phyloP scores from a whole-genome alignment of 1,139 yeast genomes.

The Nakaseomyces glabratus region DNA sequence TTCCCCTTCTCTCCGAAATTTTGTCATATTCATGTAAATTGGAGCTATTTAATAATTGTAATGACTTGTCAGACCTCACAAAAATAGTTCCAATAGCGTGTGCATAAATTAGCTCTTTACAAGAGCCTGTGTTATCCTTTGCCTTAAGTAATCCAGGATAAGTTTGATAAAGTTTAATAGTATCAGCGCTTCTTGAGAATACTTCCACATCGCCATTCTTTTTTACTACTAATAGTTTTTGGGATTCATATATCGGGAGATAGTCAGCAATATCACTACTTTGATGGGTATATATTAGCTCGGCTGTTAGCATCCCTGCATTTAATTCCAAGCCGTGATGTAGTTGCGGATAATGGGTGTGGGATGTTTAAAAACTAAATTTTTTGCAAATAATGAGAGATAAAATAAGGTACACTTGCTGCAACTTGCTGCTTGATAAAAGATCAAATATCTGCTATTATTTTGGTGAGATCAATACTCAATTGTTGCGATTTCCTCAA shows the following conservation, averaged over 20 bases:
- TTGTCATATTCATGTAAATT: slow-evolving; percentile 28
- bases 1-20: slow-evolving; percentile 28
- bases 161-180: slow-evolving; percentile 22
- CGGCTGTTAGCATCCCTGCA: slow-evolving; percentile 21
- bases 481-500: no score
- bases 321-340: no score
- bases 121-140: slow-evolving; percentile 12
- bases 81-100: slow-evolving; percentile 24
- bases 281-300: slow-evolving; percentile 13
- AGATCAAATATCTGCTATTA: no score
- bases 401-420: no score
- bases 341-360: no score
- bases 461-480: no score
- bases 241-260: slow-evolving; percentile 20
- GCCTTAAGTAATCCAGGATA: slow-evolving; percentile 20
- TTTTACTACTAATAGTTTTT: slow-evolving; percentile 22
- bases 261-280: slow-evolving; percentile 19
- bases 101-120: slow-evolving; percentile 20
- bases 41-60: slow-evolving; percentile 24
- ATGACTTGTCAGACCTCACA: slow-evolving; percentile 21
- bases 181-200: slow-evolving; percentile 18
- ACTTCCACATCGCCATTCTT: slow-evolving; percentile 25
- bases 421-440: no score
- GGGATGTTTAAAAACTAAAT: no score
- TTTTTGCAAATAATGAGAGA: no score